A percentile compares a stretch with the other conserved stretches of the same genome.
phyloP scores from a whole-genome alignment of 2,329 filamentous ascomycete genomes.

The Kalmusia sp. region DNA sequence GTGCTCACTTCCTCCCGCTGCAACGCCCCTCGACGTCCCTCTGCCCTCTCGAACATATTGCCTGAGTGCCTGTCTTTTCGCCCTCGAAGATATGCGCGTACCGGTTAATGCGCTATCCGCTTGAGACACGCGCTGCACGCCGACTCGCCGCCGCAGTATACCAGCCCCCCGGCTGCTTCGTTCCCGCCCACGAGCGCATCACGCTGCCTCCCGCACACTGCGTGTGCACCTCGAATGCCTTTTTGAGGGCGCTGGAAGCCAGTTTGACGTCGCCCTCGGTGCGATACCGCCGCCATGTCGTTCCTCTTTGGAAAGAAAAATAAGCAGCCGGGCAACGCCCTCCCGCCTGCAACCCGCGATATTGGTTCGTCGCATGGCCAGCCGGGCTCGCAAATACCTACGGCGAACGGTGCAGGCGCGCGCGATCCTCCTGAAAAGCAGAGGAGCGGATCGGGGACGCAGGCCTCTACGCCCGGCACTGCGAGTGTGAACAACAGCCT shows the following conservation, averaged over 20 bases:
- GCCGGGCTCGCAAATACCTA: conserved; percentile 48
- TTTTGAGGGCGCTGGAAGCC: conserved; percentile 33
- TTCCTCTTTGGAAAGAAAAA: conserved; percentile 61
- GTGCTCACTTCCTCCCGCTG: conserved; percentile 3
- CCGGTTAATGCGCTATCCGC: conserved; percentile 3
- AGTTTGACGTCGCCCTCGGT: conserved; percentile 25
- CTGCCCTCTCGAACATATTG: neutral
- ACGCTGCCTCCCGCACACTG: conserved; percentile 13
- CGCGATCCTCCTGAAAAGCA: conserved; percentile 50
- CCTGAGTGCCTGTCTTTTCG: neutral
- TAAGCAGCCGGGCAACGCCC: conserved; percentile 49
- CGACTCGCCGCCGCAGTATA: conserved; percentile 13
- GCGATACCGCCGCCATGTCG: conserved; percentile 51
- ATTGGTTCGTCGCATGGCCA: conserved; percentile 63
- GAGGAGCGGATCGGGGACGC: conserved; percentile 35
- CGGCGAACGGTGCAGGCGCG: conserved; percentile 54
- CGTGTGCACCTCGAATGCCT: conserved; percentile 39
- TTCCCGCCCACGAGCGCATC: conserved; percentile 11
- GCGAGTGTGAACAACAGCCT: conserved; percentile 71
- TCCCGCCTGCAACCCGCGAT: conserved; percentile 63
- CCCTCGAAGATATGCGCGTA: conserved; percentile 2
- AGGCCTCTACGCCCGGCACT: conserved; percentile 76
- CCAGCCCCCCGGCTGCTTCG: conserved; percentile 19
- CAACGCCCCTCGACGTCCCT: neutral
- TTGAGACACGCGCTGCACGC: conserved; percentile 8